Base-by-base conservation (phyloP, 2,329 filamentous ascomycete species). In the Aspergillus persii region DNA sequence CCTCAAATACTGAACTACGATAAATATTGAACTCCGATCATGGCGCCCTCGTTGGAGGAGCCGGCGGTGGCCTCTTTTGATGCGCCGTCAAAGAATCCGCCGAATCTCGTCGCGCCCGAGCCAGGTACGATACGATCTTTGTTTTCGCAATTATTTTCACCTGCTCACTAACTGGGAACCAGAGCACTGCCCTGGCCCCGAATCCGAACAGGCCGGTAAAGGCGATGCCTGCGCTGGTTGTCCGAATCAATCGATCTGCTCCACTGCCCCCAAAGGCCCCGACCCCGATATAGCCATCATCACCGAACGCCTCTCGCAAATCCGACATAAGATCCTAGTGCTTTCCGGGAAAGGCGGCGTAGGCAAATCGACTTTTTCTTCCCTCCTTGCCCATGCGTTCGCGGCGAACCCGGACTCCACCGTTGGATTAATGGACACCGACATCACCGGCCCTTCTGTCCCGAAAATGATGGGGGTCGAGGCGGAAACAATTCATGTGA, bases 401-500 rank as follows among this genome's bases (percentile, higher is more conserved):
- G 91, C 95, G 1, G 85, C 86, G 12, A 91, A 96, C 74, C 86
- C 89, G 0, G 86, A 89, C 50, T 89, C 81, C 58, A 91, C 86
- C 1, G 91, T 99, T 30, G 95, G 94, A 23, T 89, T 99, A 68
- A 97, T 98, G 92, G 95, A 99, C 77, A 96, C 95, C 6, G 95
- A 99, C 76, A 96, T 99, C 63, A 97, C 92, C 77, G 95, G 95
- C 0, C 95, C 95, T 0, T 92, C 88, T 64, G 97, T 99, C 69
- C 95, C 95, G 23, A 97, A 97, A 80, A 98, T 99, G 94, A 93
- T 99, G 88, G 95, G 95, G 36, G 94, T 97, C 1, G 93, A 97
- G 76, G 81, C 86, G 29, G 94, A 99, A 78, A 96, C 90, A 1
- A 95, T 99, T 54, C 95, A 99, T 74, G 87, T 96, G 55, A 95